These are phyloP conservation scores for Fusarium armeniacum DNA, from an alignment of 2,329 filamentous ascomycete genomes.

Conservation along the genomic window DNA sequence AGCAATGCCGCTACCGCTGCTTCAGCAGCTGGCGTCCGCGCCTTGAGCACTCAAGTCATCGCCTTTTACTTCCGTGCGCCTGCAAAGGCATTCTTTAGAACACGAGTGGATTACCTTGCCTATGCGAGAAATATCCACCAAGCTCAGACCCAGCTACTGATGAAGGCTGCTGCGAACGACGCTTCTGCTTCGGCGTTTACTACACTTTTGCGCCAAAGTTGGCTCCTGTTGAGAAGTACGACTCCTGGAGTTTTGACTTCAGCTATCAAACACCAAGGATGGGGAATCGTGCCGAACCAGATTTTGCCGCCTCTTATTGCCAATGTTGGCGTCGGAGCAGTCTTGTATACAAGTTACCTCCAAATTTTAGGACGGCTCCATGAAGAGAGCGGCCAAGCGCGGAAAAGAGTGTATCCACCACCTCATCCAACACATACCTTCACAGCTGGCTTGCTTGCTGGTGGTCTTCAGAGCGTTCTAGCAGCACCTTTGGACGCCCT, in stretches of 20 bases:
- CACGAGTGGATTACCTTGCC: constrained; percentile 84
- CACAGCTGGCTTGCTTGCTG: constrained; percentile 77
- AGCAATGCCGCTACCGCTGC: constrained; percentile 76
- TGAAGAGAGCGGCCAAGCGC: constrained; percentile 69
- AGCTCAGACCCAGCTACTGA: constrained; percentile 58
- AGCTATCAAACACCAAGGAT: constrained; percentile 77
- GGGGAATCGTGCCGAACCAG: constrained; percentile 80
- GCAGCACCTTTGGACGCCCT: constrained; percentile 83
- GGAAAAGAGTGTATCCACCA: constrained; percentile 78
- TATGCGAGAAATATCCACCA: constrained; percentile 69
- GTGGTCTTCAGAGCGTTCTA: constrained; percentile 76
- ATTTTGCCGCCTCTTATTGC: constrained; percentile 82
- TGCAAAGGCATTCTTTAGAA: constrained; percentile 92
- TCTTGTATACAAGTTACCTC: constrained; percentile 82
- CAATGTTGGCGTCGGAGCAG: constrained; percentile 79
- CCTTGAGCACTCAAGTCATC: constrained; percentile 84
- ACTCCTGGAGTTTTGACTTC: constrained; percentile 78
- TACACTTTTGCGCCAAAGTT: constrained; percentile 58
- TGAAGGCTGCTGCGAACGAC: constrained; percentile 56
- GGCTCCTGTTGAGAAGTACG: constrained; percentile 70
- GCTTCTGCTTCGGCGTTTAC: constrained; percentile 53
- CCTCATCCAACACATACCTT: constrained; percentile 75
- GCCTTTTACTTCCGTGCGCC: constrained; percentile 94
- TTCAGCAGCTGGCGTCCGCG: constrained; percentile 87
- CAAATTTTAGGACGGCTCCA: constrained; percentile 77